phyloP scores from a whole-genome alignment of 768 basidiomycete species.

The Paxillus ammoniavirescens region DNA sequence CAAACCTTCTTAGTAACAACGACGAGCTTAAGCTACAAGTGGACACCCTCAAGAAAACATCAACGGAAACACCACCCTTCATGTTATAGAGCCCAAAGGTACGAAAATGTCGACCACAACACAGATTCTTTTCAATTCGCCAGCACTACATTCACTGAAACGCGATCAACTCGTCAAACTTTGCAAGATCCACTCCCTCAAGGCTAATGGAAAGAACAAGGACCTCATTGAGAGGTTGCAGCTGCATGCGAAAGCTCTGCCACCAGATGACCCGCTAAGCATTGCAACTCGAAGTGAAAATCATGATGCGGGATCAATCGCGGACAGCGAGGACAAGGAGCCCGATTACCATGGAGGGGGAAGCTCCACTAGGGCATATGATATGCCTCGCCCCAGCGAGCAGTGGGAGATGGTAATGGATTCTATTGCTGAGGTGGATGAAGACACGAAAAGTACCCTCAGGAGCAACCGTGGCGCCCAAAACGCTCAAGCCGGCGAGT shows the following conservation, averaged over 20 bases:
- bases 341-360: conserved; percentile 21
- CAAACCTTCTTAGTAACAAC: background rate
- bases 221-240: conserved; percentile 72
- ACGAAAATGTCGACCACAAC: conserved; percentile 64
- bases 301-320: conserved; percentile 26
- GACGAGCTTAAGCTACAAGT: background rate
- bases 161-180: conserved; percentile 82
- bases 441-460: conserved; percentile 30
- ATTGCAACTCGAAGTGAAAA: conserved; percentile 53
- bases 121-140: conserved; percentile 81
- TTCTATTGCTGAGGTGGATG: conserved; percentile 66
- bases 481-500: conserved; percentile 54
- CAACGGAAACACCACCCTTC: background rate
- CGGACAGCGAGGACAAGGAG: conserved; percentile 32
- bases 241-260: conserved; percentile 63
- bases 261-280: conserved; percentile 53
- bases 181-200: conserved; percentile 80
- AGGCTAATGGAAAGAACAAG: conserved; percentile 75
- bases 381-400: conserved; percentile 62
- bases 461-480: conserved; percentile 43
- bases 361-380: conserved; percentile 5
- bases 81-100: conserved; percentile 8
- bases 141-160: conserved; percentile 79
- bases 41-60: background rate
- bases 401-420: conserved; percentile 91